These are phyloP conservation scores for Alternaria tenuissima DNA, from an alignment of 2,329 filamentous ascomycete genomes.

Conservation along the genomic window DNA sequence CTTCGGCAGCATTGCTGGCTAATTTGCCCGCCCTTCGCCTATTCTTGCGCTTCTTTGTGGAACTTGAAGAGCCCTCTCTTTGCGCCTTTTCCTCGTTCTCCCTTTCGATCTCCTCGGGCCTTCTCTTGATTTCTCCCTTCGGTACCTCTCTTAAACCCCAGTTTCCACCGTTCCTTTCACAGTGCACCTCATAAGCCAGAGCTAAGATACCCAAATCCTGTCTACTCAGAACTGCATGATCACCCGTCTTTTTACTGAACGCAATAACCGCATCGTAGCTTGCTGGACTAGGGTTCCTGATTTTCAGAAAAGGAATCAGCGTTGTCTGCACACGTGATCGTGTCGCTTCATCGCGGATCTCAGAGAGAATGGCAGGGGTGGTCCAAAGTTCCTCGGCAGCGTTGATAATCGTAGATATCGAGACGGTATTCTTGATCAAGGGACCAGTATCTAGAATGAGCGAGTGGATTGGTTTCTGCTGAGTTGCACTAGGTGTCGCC, in stretches of 20 bases:
- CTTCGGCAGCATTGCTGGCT: not conserved
- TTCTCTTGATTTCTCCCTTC: slow-evolving; percentile 78
- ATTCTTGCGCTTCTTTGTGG: slow-evolving; percentile 19
- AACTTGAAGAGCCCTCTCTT: slow-evolving; percentile 14
- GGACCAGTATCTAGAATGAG: slow-evolving; percentile 91
- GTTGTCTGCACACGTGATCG: slow-evolving; percentile 82
- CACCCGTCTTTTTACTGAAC: slow-evolving; percentile 89
- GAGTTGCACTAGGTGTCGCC: slow-evolving; percentile 21
- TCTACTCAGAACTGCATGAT: slow-evolving; percentile 84
- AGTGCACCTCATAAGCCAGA: slow-evolving; percentile 92
- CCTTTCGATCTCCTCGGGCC: slow-evolving; percentile 25
- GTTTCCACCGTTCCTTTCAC: slow-evolving; percentile 87
- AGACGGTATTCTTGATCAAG: slow-evolving; percentile 90
- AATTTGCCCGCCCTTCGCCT: slow-evolving; percentile 9
- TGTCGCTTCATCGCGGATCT: slow-evolving; percentile 86
- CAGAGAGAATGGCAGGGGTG: slow-evolving; percentile 82
- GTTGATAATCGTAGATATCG: slow-evolving; percentile 80
- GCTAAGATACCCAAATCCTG: slow-evolving; percentile 91
- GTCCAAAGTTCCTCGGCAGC: slow-evolving; percentile 73
- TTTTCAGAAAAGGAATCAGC: slow-evolving; percentile 81
- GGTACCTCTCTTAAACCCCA: slow-evolving; percentile 83
- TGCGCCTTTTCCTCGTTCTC: slow-evolving; percentile 27
- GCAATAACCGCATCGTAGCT: slow-evolving; percentile 82
- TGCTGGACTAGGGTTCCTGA: slow-evolving; percentile 76
- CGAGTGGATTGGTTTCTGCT: slow-evolving; percentile 76